These are phyloP conservation scores for Metschnikowia matae DNA, from an alignment of 805 yeast genomes.

Conservation along the genomic window DNA sequence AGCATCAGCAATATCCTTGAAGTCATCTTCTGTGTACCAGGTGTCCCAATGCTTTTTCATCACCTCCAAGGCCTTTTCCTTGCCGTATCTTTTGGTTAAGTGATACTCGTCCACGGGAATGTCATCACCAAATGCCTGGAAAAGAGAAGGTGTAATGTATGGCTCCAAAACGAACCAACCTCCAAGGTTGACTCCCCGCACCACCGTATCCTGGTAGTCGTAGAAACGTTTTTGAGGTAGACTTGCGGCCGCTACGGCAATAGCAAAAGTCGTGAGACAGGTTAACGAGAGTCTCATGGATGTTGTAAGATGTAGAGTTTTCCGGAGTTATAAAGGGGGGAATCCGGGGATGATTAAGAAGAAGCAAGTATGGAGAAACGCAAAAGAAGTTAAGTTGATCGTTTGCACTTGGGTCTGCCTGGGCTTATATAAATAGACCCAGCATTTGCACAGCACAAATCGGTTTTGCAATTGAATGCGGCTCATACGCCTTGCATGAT, in stretches of 20 bases:
- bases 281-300: slow-evolving; percentile 9
- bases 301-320: neutral
- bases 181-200: slow-evolving; percentile 76
- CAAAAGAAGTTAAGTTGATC: neutral
- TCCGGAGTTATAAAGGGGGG: neutral
- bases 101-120: slow-evolving; percentile 85
- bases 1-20: slow-evolving; percentile 48
- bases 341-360: neutral
- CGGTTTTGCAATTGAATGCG: slow-evolving; percentile 1
- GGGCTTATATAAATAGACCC: slow-evolving; percentile 1
- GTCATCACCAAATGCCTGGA: slow-evolving; percentile 46
- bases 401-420: neutral
- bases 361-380: neutral
- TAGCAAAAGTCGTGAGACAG: slow-evolving; percentile 9
- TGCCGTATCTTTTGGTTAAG: slow-evolving; percentile 57
- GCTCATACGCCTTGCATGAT: slow-evolving; percentile 1
- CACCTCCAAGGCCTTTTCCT: slow-evolving; percentile 43
- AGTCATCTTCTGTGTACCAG: slow-evolving; percentile 73
- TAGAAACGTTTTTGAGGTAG: slow-evolving; percentile 17
- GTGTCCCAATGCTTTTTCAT: slow-evolving; percentile 72
- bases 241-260: slow-evolving; percentile 9
- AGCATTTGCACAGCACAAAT: neutral
- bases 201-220: slow-evolving; percentile 35
- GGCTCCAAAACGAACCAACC: slow-evolving; percentile 92
- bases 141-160: slow-evolving; percentile 76